phyloP scores from a whole-genome alignment of 352 stramenopile species.

The Plasmopara halstedii region DNA sequence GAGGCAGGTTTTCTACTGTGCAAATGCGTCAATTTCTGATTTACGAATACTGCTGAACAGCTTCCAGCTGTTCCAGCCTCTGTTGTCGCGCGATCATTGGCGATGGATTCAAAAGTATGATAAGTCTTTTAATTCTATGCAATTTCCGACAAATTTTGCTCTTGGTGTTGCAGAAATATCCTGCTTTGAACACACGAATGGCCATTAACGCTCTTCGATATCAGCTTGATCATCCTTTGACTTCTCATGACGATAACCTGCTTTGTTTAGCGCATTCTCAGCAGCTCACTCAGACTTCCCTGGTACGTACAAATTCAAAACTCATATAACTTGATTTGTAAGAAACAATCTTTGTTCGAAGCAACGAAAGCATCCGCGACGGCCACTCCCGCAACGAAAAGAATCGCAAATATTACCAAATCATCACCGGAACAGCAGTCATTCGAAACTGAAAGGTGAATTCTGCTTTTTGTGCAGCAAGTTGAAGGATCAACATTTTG shows the following conservation, averaged over 20 bases:
- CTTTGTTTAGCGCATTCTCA: constrained; percentile 40
- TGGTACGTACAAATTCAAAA: constrained; percentile 21
- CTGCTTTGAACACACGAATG: constrained; percentile 39
- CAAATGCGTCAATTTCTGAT: background rate
- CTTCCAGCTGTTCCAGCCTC: constrained; percentile 43
- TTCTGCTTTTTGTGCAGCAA: background rate
- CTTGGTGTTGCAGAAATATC: constrained; percentile 7
- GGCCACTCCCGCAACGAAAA: constrained; percentile 18
- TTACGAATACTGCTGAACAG: background rate
- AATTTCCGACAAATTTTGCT: background rate
- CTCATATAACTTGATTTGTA: background rate
- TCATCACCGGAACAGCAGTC: constrained; percentile 6
- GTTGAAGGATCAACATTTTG: background rate
- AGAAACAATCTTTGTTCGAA: background rate
- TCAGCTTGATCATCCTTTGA: constrained; percentile 70
- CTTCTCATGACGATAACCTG: constrained; percentile 66
- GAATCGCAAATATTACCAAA: constrained; percentile 13
- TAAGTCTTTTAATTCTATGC: background rate
- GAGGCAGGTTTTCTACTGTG: background rate
- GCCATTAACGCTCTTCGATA: constrained; percentile 69
- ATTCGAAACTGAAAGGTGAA: constrained; percentile 20
- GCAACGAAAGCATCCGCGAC: constrained; percentile 44
- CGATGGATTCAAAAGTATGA: constrained; percentile 24
- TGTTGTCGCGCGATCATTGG: constrained; percentile 45
- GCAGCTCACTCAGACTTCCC: constrained; percentile 35